Evolutionary conservation across 176 grass and related monocot species (phyloP), one percentile per base, ranked within the genome.

Genomic region (Aegilops longissima): DNA sequence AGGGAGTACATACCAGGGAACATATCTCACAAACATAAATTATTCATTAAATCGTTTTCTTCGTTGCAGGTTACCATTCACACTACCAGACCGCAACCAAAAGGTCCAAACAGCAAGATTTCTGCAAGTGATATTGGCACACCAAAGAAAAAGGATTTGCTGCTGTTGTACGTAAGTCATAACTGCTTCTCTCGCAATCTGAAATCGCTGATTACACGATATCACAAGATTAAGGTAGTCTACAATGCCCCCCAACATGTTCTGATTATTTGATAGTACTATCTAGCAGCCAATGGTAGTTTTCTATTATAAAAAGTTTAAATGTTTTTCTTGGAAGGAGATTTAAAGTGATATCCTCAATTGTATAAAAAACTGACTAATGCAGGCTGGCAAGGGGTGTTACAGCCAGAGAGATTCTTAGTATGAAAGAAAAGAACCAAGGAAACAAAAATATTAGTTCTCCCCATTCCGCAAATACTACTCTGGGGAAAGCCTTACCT

Each of bases 131-230:
- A 52, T 20, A 52, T 45, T 20, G 16, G 44, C 44, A 73, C 70
- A 25, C 70, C 70, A 45, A 38, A 76, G 14, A 49, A 74, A 76
- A 76, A 31, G 44, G 44, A 76, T 76, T 76, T 76, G 13, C 73
- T 76, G 16, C 14, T 25, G 1, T 14, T 49, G 42, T 52, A 17
- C 20, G 7, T 21, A 3, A 59, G 56, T 21, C 45, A 76, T 29
- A 76, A 76, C 44, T 76, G 45, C 73, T 44, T 31, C 49, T 52
- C 73, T 76, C 42, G 25, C 73, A 76, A 76, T 76, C 25, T 76
- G 44, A 29, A 76, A 76, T 31, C 3, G 2, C 29, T 52, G 56
- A 59, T 59, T 59, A 59, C 56, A 59, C 56, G 20, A 59, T 59
- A 59, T 59, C 17, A 59, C 7, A 59, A 21, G 56, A 21, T 59